These are phyloP conservation scores for Eucommia ulmoides DNA, from an alignment of 257 asterid species.

Conservation along the genomic window DNA sequence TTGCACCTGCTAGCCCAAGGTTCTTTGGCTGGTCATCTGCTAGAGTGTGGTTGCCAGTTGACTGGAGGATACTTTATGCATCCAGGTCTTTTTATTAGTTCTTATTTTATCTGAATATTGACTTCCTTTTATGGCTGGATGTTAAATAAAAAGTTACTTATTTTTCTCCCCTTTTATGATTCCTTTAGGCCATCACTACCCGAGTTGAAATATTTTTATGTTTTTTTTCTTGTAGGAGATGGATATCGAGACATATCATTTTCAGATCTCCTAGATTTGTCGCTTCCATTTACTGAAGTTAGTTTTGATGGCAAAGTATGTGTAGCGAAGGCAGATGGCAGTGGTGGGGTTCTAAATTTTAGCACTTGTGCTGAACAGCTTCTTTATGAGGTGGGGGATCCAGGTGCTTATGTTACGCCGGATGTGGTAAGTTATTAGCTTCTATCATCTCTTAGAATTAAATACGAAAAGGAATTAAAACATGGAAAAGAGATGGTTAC, in stretches of 20 bases:
- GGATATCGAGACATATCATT: slow-evolving; percentile 62
- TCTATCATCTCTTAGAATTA: no score
- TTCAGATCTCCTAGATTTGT: slow-evolving; percentile 58
- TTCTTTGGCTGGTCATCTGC: slow-evolving; percentile 84
- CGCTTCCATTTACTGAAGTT: slow-evolving; percentile 90
- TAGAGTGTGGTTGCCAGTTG: slow-evolving; percentile 98
- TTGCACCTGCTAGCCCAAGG: slow-evolving; percentile 81
- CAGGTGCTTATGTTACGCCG: slow-evolving; percentile 83
- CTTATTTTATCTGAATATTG: no score
- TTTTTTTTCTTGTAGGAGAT: slow-evolving; percentile 41
- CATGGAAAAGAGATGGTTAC: no score
- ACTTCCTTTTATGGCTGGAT: no score
- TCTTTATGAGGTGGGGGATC: slow-evolving; percentile 96
- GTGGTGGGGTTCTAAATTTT: slow-evolving; percentile 56
- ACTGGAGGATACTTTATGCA: slow-evolving; percentile 98
- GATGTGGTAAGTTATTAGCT: slow-evolving; percentile 66
- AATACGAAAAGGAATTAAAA: no score
- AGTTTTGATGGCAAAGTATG: slow-evolving; percentile 56
- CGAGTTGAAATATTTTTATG: slow-evolving; percentile 4
- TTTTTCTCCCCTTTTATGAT: no score
- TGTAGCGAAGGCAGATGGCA: slow-evolving; percentile 76
- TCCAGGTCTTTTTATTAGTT: no score
- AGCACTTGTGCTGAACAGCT: slow-evolving; percentile 91
- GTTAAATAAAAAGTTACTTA: no score
- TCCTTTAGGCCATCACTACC: not conserved